Conservation (phyloP, 257 asterid species). For the Buddleja alternifolia region DNA sequence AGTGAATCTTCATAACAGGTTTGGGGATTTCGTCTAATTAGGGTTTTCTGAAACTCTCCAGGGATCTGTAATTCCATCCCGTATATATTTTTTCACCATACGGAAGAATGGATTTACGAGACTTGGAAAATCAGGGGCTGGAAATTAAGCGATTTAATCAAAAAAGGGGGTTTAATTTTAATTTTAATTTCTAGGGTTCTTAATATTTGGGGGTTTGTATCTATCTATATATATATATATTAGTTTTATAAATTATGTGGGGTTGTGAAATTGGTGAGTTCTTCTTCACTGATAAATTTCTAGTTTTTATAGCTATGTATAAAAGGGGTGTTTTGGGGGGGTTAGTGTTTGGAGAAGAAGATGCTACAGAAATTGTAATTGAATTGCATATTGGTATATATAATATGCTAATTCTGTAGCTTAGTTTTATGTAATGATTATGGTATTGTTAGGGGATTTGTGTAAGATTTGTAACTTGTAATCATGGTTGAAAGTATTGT, state of each 20-base stretch:
- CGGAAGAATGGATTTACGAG: constrained; percentile 32
- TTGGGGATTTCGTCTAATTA: no score
- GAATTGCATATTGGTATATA: background rate
- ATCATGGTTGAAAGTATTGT: background rate
- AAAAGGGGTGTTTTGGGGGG: background rate
- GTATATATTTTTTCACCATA: constrained; percentile 46
- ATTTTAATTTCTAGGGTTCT: background rate
- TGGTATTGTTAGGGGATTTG: background rate
- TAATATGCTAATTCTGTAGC: constrained; percentile 10
- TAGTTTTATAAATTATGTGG: no score
- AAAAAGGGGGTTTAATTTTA: background rate
- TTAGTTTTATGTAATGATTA: background rate
- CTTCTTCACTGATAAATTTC: background rate
- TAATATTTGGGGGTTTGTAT: background rate
- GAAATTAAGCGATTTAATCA: constrained; percentile 13
- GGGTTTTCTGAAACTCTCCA: constrained; percentile 25
- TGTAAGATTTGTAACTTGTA: background rate
- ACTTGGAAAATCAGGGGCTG: constrained; percentile 21
- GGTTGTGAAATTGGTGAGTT: background rate
- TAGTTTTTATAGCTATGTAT: constrained; percentile 16
- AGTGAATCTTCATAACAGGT: no score
- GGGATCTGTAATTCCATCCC: constrained; percentile 34
- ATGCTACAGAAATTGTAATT: background rate
- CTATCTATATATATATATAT: constrained; percentile 12
- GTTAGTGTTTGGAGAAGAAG: constrained; percentile 10